Evolutionary conservation across 1,139 yeast genomes (phyloP).

Genomic region (Suhomyces ambrosiae): DNA sequence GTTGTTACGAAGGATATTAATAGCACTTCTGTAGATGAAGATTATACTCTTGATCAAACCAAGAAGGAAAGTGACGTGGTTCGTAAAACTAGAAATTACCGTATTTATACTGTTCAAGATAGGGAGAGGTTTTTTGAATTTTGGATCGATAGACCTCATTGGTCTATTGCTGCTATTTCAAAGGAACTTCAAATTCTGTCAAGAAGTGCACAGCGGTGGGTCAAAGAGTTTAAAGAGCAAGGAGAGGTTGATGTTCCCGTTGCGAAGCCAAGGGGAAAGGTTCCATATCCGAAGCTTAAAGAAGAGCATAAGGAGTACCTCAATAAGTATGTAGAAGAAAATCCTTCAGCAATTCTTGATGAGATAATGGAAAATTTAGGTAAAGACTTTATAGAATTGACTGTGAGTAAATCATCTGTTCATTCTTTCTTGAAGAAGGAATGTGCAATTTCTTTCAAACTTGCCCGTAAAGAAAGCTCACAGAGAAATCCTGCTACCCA

Average conservation of each 20-base stretch:
- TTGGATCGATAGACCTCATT: background rate
- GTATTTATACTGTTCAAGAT: background rate
- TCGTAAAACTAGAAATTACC: slow-evolving; percentile 1
- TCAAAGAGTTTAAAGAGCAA: background rate
- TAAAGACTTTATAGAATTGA: slow-evolving; percentile 1
- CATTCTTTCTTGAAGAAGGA: slow-evolving; percentile 2
- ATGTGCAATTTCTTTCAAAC: slow-evolving; percentile 6
- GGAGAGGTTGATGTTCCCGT: background rate
- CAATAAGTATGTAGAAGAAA: background rate
- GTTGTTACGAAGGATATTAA: background rate
- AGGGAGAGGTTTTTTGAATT: background rate
- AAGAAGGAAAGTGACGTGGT: background rate
- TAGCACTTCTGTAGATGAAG: background rate
- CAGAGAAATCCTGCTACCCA: slow-evolving; percentile 2
- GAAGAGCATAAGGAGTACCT: slow-evolving; percentile 1
- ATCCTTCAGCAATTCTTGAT: slow-evolving; percentile 1
- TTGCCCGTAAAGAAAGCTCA: slow-evolving; percentile 3
- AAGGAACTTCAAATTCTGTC: background rate
- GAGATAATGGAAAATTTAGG: slow-evolving; percentile 4
- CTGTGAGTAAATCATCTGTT: slow-evolving; percentile 3
- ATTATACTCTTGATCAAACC: background rate
- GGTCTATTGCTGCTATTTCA: background rate
- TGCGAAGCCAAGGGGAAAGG: slow-evolving; percentile 1
- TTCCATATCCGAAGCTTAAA: background rate
- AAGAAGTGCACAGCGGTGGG: slow-evolving; percentile 1